Conservation (phyloP, 352 stramenopile genomes). For the Globisporangium spiculum region DNA sequence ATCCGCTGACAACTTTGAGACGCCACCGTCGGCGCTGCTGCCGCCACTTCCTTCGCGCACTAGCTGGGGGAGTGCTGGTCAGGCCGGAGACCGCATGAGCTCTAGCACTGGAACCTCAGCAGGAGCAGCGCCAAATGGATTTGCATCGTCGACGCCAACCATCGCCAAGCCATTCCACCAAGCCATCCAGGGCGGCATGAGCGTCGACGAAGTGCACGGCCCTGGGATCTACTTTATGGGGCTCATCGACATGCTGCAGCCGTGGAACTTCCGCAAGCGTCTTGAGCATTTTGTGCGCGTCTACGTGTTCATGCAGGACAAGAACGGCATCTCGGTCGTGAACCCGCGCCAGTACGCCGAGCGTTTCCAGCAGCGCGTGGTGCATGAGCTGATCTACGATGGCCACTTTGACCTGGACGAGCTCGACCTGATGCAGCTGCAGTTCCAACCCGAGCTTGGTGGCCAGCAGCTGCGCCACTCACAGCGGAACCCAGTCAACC, state of each 20-base stretch:
- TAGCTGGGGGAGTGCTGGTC: constrained; percentile 17
- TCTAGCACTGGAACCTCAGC: constrained; percentile 8
- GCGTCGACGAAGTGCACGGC: constrained; percentile 83
- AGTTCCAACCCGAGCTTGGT: constrained; percentile 22
- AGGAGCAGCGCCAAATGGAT: neutral
- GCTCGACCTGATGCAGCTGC: constrained; percentile 33
- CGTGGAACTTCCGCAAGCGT: constrained; percentile 92
- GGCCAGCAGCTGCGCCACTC: constrained; percentile 11
- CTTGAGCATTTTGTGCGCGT: constrained; percentile 83
- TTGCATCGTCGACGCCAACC: constrained; percentile 15
- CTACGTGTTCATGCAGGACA: constrained; percentile 69
- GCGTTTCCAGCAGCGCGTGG: constrained; percentile 71
- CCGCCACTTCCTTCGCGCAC: constrained; percentile 3
- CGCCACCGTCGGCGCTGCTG: constrained; percentile 18
- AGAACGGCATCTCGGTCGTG: constrained; percentile 68
- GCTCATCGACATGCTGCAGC: constrained; percentile 94
- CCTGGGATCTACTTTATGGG: constrained; percentile 94
- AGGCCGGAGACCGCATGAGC: constrained; percentile 15
- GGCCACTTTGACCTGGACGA: constrained; percentile 31
- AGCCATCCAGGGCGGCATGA: constrained; percentile 56
- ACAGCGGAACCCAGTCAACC: constrained; percentile 28
- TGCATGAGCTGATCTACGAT: constrained; percentile 76
- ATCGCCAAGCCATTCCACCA: constrained; percentile 51
- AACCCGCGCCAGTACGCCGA: constrained; percentile 72
- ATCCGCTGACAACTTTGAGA: constrained; percentile 46